Conservation (phyloP, 306 rosid species). For the Ormosia emarginata region DNA sequence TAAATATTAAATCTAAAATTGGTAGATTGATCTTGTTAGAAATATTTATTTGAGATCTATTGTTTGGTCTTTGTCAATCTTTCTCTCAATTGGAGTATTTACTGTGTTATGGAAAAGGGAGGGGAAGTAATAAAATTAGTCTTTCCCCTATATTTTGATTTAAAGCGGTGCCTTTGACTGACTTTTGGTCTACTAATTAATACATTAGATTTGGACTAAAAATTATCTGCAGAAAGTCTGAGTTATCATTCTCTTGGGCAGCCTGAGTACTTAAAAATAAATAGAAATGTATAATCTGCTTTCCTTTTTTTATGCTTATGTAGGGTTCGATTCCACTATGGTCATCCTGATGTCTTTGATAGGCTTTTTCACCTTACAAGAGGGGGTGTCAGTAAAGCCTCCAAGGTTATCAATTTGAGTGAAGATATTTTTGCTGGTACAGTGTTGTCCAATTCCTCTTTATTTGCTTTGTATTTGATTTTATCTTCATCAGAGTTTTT, state of each 20-base stretch:
- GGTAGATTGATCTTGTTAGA: conserved; percentile 3
- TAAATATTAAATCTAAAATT: background rate
- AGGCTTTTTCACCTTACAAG: conserved; percentile 52
- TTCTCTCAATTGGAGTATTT: background rate
- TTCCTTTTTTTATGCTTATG: conserved; percentile 5
- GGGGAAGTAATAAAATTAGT: background rate
- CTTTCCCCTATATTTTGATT: background rate
- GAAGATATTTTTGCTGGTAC: conserved; percentile 55
- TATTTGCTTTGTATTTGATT: conserved; percentile 11
- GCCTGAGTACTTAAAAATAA: background rate
- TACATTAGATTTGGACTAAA: background rate
- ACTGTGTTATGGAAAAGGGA: background rate
- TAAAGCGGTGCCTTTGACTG: background rate
- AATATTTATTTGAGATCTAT: background rate
- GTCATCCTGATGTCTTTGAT: conserved; percentile 56
- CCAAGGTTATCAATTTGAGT: conserved; percentile 50
- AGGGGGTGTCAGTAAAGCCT: conserved; percentile 57
- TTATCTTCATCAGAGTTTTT: conserved; percentile 4
- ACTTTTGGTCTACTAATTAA: background rate
- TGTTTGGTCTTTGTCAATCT: background rate
- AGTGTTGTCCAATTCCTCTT: background rate
- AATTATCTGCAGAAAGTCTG: background rate
- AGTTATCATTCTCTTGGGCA: conserved; percentile 1
- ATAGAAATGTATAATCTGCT: conserved; percentile 3
- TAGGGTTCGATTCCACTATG: conserved; percentile 58